phyloP scores from a whole-genome alignment of 495 filamentous ascomycete genomes.

The Penicillium argentinense region DNA sequence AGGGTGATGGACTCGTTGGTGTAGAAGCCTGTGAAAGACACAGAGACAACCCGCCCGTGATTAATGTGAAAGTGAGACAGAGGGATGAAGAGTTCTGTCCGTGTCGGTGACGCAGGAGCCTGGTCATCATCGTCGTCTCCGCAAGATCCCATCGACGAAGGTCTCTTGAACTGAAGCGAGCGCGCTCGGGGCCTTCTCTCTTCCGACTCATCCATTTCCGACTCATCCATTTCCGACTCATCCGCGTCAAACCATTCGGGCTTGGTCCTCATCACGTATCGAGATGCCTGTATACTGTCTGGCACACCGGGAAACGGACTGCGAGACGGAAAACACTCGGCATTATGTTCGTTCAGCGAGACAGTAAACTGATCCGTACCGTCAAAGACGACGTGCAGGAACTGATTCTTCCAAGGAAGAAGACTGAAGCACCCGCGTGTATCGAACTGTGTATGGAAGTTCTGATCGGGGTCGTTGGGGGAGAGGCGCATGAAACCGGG shows the following conservation, averaged over 20 bases:
- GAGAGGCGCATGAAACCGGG: conserved; percentile 54
- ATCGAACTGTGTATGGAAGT: conserved; percentile 66
- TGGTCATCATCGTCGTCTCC: not conserved
- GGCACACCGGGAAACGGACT: conserved; percentile 72
- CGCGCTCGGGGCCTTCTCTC: no score
- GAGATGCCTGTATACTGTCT: conserved; percentile 68
- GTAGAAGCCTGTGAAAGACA: conserved; percentile 72
- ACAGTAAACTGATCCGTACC: conserved; percentile 68
- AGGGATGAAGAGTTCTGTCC: conserved; percentile 68
- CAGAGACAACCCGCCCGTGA: conserved; percentile 56
- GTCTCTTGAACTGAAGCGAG: no score
- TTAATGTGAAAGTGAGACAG: conserved; percentile 72
- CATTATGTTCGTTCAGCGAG: conserved; percentile 72
- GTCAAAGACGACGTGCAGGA: conserved; percentile 70
- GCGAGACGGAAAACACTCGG: conserved; percentile 54
- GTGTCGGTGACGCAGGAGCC: conserved; percentile 3
- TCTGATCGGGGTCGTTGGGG: conserved; percentile 66
- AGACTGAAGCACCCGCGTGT: conserved; percentile 60
- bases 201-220: no score
- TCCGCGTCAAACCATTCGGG: not conserved
- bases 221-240: conserved; percentile 1
- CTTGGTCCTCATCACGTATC: conserved; percentile 47
- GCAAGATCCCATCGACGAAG: no score
- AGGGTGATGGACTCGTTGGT: conserved; percentile 51
- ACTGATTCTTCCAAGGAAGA: conserved; percentile 48